Evolutionary conservation across 768 basidiomycete genomes (phyloP).

Genomic region (Mycena filopes): DNA sequence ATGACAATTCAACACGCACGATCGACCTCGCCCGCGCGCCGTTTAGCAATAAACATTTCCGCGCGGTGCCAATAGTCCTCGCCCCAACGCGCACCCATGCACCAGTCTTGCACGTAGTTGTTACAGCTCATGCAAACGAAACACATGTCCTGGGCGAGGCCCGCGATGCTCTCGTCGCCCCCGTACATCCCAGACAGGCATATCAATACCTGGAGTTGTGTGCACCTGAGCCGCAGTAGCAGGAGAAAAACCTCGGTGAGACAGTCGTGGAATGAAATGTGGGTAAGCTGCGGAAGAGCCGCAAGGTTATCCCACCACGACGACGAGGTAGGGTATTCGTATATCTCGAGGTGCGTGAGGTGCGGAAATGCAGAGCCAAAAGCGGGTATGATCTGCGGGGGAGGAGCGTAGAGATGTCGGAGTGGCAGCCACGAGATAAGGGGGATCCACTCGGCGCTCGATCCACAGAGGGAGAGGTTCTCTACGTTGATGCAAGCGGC

Average conservation of each 20-base stretch:
- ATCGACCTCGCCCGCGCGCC: background rate
- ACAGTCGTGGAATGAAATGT: background rate
- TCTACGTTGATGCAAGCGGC: background rate
- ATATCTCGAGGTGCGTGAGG: background rate
- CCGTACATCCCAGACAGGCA: background rate
- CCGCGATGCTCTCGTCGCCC: background rate
- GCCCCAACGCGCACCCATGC: background rate
- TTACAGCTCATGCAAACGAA: background rate
- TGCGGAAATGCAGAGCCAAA: background rate
- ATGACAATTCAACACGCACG: background rate
- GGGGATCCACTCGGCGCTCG: background rate
- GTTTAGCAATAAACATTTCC: background rate
- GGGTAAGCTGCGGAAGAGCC: background rate
- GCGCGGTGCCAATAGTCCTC: background rate
- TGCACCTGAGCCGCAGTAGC: background rate
- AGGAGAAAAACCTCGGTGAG: background rate
- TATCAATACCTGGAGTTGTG: background rate
- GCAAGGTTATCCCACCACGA: background rate
- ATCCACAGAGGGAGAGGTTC: slow-evolving; percentile 1
- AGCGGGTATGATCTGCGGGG: background rate
- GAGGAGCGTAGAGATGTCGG: background rate
- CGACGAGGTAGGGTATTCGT: background rate
- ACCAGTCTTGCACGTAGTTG: background rate
- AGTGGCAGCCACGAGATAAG: background rate
- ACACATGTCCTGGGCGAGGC: background rate